Evolutionary conservation across 345 rosid genomes (phyloP).

Genomic region (Draba incana): DNA sequence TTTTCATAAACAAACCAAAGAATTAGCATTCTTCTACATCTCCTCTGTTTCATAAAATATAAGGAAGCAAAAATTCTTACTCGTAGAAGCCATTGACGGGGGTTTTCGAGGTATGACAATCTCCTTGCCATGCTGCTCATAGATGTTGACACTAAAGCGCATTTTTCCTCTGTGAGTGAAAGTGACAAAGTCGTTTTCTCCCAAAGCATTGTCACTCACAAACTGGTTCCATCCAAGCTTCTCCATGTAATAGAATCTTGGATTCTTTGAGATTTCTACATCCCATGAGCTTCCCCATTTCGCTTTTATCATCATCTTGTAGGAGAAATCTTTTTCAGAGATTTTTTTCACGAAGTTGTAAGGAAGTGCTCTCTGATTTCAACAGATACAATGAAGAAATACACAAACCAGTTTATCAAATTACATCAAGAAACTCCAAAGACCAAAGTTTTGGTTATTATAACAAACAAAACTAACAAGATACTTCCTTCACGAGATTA

Average conservation of each 20-base stretch:
- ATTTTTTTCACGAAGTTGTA: not conserved
- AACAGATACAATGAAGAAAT: not conserved
- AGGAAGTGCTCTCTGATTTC: slow-evolving; percentile 34
- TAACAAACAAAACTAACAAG: not conserved
- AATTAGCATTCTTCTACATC: not conserved
- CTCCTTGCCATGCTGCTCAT: slow-evolving; percentile 12
- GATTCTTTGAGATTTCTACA: slow-evolving; percentile 21
- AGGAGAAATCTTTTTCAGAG: slow-evolving; percentile 21
- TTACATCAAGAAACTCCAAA: not conserved
- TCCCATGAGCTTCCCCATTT: slow-evolving; percentile 31
- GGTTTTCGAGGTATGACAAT: not conserved
- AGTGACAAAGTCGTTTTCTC: slow-evolving; percentile 30
- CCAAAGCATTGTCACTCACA: slow-evolving; percentile 36
- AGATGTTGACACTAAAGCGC: slow-evolving; percentile 31
- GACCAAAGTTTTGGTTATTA: not conserved
- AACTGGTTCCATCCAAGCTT: slow-evolving; percentile 40
- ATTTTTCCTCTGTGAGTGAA: slow-evolving; percentile 33
- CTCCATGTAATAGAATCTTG: slow-evolving; percentile 31
- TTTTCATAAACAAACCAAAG: slow-evolving; percentile 17
- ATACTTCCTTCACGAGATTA: not conserved
- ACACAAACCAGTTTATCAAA: not conserved
- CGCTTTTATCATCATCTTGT: slow-evolving; percentile 33
- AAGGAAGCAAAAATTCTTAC: not conserved
- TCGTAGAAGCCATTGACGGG: not conserved
- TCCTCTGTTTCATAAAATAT: slow-evolving; percentile 11